These are phyloP conservation scores for Waitea zeae DNA, from an alignment of 1,284 basidiomycete genomes.

Conservation along the genomic window DNA sequence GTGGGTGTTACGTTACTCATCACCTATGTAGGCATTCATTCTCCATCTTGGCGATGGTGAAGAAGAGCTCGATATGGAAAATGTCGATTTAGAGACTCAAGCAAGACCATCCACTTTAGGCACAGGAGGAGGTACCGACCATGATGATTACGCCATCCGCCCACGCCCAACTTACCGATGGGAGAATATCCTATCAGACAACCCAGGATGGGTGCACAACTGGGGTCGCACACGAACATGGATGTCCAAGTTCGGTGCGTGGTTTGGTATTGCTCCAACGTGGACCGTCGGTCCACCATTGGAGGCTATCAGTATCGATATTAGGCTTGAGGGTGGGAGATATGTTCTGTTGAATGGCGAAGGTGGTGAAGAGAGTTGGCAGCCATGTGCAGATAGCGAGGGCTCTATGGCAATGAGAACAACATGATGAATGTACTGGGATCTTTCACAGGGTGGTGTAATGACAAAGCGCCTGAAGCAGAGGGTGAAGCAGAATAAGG, in stretches of 20 bases:
- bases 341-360: slow-evolving; percentile 26
- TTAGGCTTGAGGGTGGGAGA: slow-evolving; percentile 32
- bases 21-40: slow-evolving; percentile 29
- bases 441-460: too few relatives aligned
- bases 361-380: too few relatives aligned
- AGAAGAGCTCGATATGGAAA: slow-evolving; percentile 41
- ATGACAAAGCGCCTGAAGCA: too few relatives aligned
- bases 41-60: slow-evolving; percentile 37
- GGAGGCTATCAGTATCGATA: slow-evolving; percentile 40
- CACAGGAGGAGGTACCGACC: slow-evolving; percentile 58
- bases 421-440: too few relatives aligned
- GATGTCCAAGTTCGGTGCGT: slow-evolving; percentile 38
- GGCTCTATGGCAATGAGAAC: not conserved
- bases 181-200: slow-evolving; percentile 52
- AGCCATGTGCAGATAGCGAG: too few relatives aligned
- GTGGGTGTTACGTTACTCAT: not conserved
- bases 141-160: slow-evolving; percentile 43
- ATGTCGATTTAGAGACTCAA: slow-evolving; percentile 35
- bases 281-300: slow-evolving; percentile 34
- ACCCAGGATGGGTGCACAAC: slow-evolving; percentile 20
- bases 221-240: slow-evolving; percentile 14
- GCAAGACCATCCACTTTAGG: slow-evolving; percentile 33
- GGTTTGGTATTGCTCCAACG: slow-evolving; percentile 47
- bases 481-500: too few relatives aligned
- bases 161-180: slow-evolving; percentile 46